Base-by-base conservation (phyloP, 495 filamentous ascomycete species). In the Penicillium turbatum region DNA sequence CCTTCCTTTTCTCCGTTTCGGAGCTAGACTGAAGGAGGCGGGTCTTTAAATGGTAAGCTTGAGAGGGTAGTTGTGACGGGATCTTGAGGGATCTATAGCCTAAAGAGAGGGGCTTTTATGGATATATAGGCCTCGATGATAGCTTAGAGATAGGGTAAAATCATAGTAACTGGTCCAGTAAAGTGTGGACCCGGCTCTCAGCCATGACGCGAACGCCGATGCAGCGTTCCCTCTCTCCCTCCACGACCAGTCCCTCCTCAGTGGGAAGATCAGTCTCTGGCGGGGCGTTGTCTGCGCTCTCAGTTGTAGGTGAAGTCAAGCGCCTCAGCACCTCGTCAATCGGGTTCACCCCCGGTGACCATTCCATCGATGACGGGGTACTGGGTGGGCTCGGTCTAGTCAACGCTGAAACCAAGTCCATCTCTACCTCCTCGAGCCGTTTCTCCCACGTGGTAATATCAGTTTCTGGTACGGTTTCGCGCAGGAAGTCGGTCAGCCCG, bases 371-470 rank as follows among this genome's bases (percentile, higher is more conserved):
- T 50, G 38, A 41, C 17, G 38, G 16, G 16, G 16, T 24, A 16
- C 38, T 41, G 38, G 38, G 15, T 24, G 38, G 38, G 16, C 16
- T 41, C 16, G 38, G 16, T 16, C 7, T 24, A 10, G 16, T 41
- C 6, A 24, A 24, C 13, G 38, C 38, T 9, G 38, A 24, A 41
- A 24, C 16, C 16, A 50, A 9, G 16, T 50, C 47, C 24, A 3
- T 39, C 47, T 51, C 48, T 17, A 40, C 48, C 36, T 19, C 56
- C 54, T 52, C 54, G 41, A 52, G 0, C 41, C 37, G 48, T 51
- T 39, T 52, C 40, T 57, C 54, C 40, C 41, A 57, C n/a, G 31
- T 51, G 39, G 54, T 2, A 39, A 73, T 42, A 59, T 80, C 57
- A n/a, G 30, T 52, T 2, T 13, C 54, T 39, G 48, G 48, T 17